Percentiles rank a stretch among this genome's conserved stretches.
Conservation (phyloP, 306 rosid genomes). For the Prunus mira region DNA sequence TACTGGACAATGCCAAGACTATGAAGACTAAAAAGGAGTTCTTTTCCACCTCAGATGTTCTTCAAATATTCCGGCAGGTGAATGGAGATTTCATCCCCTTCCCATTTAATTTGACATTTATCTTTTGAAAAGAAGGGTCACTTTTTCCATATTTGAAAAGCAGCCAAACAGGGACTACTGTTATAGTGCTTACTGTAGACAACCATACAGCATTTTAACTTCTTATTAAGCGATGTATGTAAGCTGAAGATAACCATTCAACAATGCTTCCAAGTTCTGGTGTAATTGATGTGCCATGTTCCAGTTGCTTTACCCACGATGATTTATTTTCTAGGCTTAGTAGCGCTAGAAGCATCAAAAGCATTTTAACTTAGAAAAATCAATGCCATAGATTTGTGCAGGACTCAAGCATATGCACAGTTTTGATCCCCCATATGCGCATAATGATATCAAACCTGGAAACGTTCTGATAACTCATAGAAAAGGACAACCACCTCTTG, state of each 20-base stretch:
- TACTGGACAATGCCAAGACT: slow-evolving; percentile 78
- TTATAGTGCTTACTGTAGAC: background rate
- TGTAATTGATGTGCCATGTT: background rate
- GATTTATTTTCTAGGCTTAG: background rate
- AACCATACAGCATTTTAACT: background rate
- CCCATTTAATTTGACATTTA: background rate
- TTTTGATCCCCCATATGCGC: slow-evolving; percentile 94
- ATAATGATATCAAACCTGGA: slow-evolving; percentile 97
- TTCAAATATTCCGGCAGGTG: slow-evolving; percentile 91
- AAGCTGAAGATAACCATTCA: background rate
- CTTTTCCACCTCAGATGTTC: slow-evolving; percentile 85
- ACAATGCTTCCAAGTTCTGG: background rate
- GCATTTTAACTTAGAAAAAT: slow-evolving; percentile 29
- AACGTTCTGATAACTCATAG: slow-evolving; percentile 77
- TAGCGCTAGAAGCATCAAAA: slow-evolving; percentile 9
- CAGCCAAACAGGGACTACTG: background rate
- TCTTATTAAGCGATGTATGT: background rate
- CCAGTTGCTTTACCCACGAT: background rate
- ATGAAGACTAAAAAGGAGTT: slow-evolving; percentile 80
- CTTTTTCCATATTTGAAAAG: background rate
- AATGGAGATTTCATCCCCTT: slow-evolving; percentile 14
- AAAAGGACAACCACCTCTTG: slow-evolving; percentile 79
- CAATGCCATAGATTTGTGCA: slow-evolving; percentile 80
- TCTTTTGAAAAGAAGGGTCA: background rate
- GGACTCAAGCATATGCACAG: slow-evolving; percentile 96